A percentile compares a stretch with the other conserved stretches of the same genome.
These are phyloP conservation scores for Coprinopsis sp. DNA, from an alignment of 768 basidiomycete species.

Conservation along the genomic window DNA sequence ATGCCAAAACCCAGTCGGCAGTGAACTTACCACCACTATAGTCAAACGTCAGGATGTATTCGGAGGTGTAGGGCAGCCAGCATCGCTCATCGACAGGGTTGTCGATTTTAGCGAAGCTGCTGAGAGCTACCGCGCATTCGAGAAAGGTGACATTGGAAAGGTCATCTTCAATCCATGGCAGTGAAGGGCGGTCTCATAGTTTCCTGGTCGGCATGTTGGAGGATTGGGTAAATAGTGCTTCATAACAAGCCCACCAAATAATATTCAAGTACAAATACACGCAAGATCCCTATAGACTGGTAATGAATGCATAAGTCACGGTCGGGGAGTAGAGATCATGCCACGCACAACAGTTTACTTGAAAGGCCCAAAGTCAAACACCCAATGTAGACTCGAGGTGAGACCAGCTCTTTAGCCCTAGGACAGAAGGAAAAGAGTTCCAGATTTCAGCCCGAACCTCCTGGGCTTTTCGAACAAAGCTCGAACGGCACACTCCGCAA, in stretches of 20 bases:
- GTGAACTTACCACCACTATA: constrained; percentile 11
- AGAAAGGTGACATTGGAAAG: constrained; percentile 71
- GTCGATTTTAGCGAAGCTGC: constrained; percentile 54
- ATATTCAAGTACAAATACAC: no score
- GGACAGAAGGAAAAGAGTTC: constrained; percentile 41
- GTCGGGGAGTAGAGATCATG: no score
- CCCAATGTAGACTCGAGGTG: constrained; percentile 20
- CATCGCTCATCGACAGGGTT: constrained; percentile 65
- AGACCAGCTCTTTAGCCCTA: constrained; percentile 46
- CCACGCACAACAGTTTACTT: no score
- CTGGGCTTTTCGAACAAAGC: constrained; percentile 38
- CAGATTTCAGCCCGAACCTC: constrained; percentile 38
- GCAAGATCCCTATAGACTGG: no score
- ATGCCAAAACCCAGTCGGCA: not conserved
- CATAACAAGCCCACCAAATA: no score
- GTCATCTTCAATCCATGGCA: constrained; percentile 75
- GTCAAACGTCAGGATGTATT: constrained; percentile 71
- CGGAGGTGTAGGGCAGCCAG: constrained; percentile 58
- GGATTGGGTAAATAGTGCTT: no score
- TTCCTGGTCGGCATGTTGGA: no score
- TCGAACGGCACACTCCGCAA: constrained; percentile 39
- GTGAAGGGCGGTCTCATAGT: no score
- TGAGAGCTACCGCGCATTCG: constrained; percentile 60
- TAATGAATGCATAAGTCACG: no score
- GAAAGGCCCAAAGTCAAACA: no score